phyloP scores from a whole-genome alignment of 495 filamentous ascomycete species.

The Bombardia bombarda region DNA sequence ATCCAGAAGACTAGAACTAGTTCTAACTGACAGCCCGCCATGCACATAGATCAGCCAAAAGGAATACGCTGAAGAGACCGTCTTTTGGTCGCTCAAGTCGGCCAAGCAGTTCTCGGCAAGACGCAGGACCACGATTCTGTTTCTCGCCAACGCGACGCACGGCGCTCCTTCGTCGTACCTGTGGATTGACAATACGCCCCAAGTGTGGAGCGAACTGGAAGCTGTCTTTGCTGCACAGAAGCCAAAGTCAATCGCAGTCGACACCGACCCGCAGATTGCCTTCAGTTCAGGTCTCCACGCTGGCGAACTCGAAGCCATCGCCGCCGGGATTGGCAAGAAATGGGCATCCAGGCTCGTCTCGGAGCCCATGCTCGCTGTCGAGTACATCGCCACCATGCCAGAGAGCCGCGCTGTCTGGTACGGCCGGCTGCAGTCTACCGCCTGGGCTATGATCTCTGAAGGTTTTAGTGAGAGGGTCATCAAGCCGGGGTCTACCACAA shows the following conservation, averaged over 20 bases:
- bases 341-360: constrained; percentile 28
- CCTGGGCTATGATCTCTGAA: constrained; percentile 40
- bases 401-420: constrained; percentile 31
- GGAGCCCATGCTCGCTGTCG: constrained; percentile 35
- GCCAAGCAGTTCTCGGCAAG: constrained; percentile 36
- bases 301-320: constrained; percentile 30
- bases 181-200: constrained; percentile 38
- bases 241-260: constrained; percentile 29
- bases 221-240: constrained; percentile 21
- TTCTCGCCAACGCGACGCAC: constrained; percentile 25
- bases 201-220: constrained; percentile 27
- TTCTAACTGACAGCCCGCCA: too few relatives aligned
- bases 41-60: constrained; percentile 40
- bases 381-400: constrained; percentile 36
- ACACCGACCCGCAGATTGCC: constrained; percentile 31
- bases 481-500: constrained; percentile 31
- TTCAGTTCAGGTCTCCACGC: constrained; percentile 37
- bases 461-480: constrained; percentile 37
- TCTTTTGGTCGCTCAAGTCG: constrained; percentile 40
- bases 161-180: constrained; percentile 17
- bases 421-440: constrained; percentile 34
- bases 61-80: constrained; percentile 42
- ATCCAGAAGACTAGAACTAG: too few relatives aligned
- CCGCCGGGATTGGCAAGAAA: constrained; percentile 21
- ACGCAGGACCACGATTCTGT: constrained; percentile 35